Conservation (phyloP, 2,329 filamentous ascomycete species). For the Microcyclospora tardicrescens region DNA sequence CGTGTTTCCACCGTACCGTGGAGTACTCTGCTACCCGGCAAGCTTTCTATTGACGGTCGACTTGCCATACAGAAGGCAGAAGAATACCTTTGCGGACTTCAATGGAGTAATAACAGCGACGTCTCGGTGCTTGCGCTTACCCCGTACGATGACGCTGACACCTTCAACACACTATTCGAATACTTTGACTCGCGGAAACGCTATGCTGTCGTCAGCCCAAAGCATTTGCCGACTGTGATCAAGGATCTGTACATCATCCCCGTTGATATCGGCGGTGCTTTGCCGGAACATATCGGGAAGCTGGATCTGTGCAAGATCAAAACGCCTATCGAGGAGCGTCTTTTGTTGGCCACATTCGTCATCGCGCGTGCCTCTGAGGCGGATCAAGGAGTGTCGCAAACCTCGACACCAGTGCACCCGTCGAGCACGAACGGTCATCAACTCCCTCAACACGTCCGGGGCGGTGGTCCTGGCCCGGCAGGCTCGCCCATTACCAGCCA, state of each 20-base stretch:
- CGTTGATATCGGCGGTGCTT: slow-evolving; percentile 53
- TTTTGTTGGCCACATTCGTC: slow-evolving; percentile 75
- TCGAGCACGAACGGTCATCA: slow-evolving; percentile 4
- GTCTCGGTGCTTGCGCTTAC: slow-evolving; percentile 66
- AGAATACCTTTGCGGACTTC: slow-evolving; percentile 78
- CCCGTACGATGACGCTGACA: slow-evolving; percentile 45
- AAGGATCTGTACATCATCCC: slow-evolving; percentile 88
- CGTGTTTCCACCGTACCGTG: slow-evolving; percentile 55
- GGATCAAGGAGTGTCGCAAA: slow-evolving; percentile 20
- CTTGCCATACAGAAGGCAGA: slow-evolving; percentile 74
- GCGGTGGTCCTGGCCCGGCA: slow-evolving; percentile 24
- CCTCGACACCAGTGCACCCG: neutral
- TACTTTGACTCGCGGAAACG: slow-evolving; percentile 74
- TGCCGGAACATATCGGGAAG: slow-evolving; percentile 79
- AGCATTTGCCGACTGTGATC: slow-evolving; percentile 46
- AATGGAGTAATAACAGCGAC: slow-evolving; percentile 71
- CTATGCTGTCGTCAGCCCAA: slow-evolving; percentile 69
- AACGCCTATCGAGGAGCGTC: slow-evolving; percentile 53
- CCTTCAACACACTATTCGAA: slow-evolving; percentile 66
- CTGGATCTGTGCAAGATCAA: slow-evolving; percentile 76
- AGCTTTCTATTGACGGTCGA: slow-evolving; percentile 60
- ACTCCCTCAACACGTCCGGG: slow-evolving; percentile 9
- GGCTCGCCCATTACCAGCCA: slow-evolving; percentile 17
- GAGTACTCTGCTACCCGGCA: slow-evolving; percentile 60
- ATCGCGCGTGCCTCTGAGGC: slow-evolving; percentile 44